phyloP scores from a whole-genome alignment of 2,329 filamentous ascomycete genomes.

The Cercospora brassicicola region DNA sequence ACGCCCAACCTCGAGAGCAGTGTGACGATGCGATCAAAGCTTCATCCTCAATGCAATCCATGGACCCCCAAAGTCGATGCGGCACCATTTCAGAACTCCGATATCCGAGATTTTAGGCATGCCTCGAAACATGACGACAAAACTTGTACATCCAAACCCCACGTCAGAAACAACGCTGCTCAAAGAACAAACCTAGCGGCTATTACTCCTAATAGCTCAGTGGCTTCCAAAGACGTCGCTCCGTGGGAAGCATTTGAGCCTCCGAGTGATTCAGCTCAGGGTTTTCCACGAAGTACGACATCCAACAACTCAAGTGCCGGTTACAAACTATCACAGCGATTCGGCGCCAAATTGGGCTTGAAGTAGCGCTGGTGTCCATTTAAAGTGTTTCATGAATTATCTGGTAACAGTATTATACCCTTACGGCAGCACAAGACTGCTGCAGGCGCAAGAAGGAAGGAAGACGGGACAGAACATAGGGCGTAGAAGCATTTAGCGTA shows the following conservation, averaged over 20 bases:
- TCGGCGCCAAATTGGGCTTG: constrained; percentile 2
- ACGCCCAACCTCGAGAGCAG: not conserved
- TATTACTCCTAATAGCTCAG: not conserved
- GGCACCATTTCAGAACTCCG: not conserved
- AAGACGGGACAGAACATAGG: not conserved
- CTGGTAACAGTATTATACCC: not conserved
- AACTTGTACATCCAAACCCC: not conserved
- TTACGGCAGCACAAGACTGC: not conserved
- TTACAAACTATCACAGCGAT: not conserved
- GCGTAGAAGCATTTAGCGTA: not conserved
- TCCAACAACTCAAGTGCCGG: not conserved
- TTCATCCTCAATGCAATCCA: not conserved
- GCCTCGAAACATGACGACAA: not conserved
- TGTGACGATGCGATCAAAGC: not conserved
- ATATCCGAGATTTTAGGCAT: not conserved
- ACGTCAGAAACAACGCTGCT: not conserved
- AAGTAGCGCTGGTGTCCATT: not conserved
- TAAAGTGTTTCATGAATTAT: not conserved
- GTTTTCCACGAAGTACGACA: not conserved
- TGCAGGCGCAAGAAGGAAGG: not conserved
- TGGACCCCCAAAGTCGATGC: not conserved
- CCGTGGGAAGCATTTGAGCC: constrained; percentile 26
- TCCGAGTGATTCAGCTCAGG: not conserved
- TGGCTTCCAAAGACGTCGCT: constrained; percentile 10
- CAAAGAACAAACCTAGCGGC: not conserved